Evolutionary conservation across 2,329 filamentous ascomycete genomes (phyloP), one percentile per base, ranked within the genome.

Genomic region (Rhynchosporium secalis): DNA sequence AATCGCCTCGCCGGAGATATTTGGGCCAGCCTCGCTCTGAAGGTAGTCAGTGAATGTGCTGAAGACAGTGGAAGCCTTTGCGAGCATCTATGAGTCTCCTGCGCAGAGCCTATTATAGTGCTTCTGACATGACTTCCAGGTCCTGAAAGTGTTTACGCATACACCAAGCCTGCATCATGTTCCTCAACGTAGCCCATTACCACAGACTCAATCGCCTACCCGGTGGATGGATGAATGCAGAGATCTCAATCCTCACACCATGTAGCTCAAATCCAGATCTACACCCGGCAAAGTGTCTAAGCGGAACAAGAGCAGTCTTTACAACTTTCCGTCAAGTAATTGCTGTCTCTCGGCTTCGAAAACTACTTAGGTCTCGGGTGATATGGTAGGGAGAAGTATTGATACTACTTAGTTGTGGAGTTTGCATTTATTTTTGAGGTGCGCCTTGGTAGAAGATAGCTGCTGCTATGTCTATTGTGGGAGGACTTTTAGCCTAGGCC

Each of bases 341-440:
- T 56, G 52, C 52, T 56, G 36, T 38, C 15, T 15, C 5, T 6
- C 52, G 15, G 52, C 20, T 0, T 26, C 36, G 31, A 3, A 38
- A 54, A 36, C 49, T 56, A 33, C 29, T 2, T 4, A 12, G n/a
- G 38, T 56, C n/a, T 43, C 52, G 3, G 52, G 43, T 43, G n/a
- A 56, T 8, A 10, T 56, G 8, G 26, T 56, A 20, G 52, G 52
- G 9, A 56, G 36, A 12, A 47, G 55, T 57, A n/a, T 57, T 33
- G 55, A 48, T 57, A 28, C 43, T n/a, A 6, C 8, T 5, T 2
- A 46, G 26, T 28, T 31, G 31, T 46, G 43, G 55, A 57, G 55
- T 31, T 57, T 47, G 55, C 55, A 13, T 57, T 57, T 47, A 41
- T 47, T 29, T 57, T 40, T 47, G 40, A 57, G 26, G 55, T 7